Base-by-base conservation (phyloP, 805 yeast species). In the Hemisphaericaspora nanyangensis region DNA sequence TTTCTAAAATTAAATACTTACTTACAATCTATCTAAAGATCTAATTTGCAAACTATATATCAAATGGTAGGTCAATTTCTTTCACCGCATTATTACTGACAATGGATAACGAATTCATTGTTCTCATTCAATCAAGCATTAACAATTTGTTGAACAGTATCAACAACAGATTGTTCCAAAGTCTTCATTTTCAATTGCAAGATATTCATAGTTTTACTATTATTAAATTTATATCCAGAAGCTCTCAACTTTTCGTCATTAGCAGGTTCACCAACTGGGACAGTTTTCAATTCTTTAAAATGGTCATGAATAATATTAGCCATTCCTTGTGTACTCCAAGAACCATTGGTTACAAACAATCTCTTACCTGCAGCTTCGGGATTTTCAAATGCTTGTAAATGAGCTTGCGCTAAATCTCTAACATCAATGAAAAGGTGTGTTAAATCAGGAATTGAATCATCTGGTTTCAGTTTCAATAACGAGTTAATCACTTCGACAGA, bases 201-300 rank as follows among this genome's bases (percentile, higher is more conserved):
- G 5, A 63, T 44, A 24, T 56, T 48, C 19, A 45, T 57, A 7
- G 76, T 63, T 37, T 60, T 60, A 18, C 59, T 43, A 45, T 31
- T 31, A 22, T 30, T 59, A 55, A 41, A 67, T 71, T 26, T 60
- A 45, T 28, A 36, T 43, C 36, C 52, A 38, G 31, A 43, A 22
- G 2, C 37, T 37, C 2, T 36, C 42, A 17, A 31, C 25, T 11
- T 39, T 49, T 30, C 34, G 28, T 57, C 59, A 19, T 56, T 31
- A 39, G 63, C 56, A 16, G 75, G 72, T 18, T 55, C 51, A 15
- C 72, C 74, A 15, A 52, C 61, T 3, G 79, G 67, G 29, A 77
- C 54, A 16, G 69, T 74, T 35, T 54, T 56, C 42, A 73, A 59
- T 42, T 61, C 50, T 3, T 76, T 74, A 55, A 74, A 64, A 5